A percentile compares a stretch with the other conserved stretches of the same genome.
Conservation (phyloP, 129 eudicot genomes). For the Escallonia herrerae region DNA sequence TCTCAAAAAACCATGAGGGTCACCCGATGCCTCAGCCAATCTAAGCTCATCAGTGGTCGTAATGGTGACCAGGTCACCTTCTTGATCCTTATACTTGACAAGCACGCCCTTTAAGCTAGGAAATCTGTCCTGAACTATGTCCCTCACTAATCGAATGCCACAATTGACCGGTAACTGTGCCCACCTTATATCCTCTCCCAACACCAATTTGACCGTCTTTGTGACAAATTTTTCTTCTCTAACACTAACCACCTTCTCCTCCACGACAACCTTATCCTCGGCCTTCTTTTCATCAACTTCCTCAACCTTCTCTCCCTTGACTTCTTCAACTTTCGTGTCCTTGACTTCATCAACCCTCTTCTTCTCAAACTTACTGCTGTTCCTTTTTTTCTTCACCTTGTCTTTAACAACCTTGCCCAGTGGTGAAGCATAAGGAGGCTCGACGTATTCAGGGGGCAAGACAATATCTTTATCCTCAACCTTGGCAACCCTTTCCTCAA, state of each 20-base stretch:
- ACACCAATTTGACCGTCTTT: conserved; percentile 65
- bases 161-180: conserved; percentile 70
- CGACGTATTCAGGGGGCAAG: conserved; percentile 26
- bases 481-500: conserved; percentile 41
- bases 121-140: conserved; percentile 63
- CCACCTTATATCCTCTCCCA: conserved; percentile 86
- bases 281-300: background rate
- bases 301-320: conserved; percentile 15
- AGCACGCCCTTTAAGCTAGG: conserved; percentile 75
- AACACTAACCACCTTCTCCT: conserved; percentile 47
- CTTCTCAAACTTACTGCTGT: conserved; percentile 27
- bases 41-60: conserved; percentile 76
- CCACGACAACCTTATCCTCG: conserved; percentile 57
- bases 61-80: conserved; percentile 89
- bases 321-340: conserved; percentile 29
- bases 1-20: conserved; percentile 52
- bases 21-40: conserved; percentile 55
- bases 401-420: conserved; percentile 28
- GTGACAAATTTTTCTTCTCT: conserved; percentile 54
- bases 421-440: conserved; percentile 15
- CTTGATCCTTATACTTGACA: conserved; percentile 78
- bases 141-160: conserved; percentile 59
- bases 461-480: conserved; percentile 52
- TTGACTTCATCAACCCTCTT: conserved; percentile 23
- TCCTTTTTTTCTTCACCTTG: conserved; percentile 42